A percentile compares a stretch with the other conserved stretches of the same genome.
These are phyloP conservation scores for Elongisporangium prolatum DNA, from an alignment of 352 stramenopile species.

Conservation along the genomic window DNA sequence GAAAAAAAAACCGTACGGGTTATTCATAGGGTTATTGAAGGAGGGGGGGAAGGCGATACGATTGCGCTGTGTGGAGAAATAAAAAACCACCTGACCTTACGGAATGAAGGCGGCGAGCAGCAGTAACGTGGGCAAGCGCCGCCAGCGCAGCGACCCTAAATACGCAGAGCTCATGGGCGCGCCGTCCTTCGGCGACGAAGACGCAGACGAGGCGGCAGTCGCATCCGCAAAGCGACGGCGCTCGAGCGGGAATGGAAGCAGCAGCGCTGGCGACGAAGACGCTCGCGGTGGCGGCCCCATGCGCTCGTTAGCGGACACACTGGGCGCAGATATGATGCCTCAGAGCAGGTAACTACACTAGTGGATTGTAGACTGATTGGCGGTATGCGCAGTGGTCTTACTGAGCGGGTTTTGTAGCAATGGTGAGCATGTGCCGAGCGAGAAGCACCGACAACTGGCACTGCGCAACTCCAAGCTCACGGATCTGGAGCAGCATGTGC, in stretches of 20 bases:
- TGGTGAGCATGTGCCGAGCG: neutral
- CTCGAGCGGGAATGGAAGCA: neutral
- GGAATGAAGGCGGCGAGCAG: neutral
- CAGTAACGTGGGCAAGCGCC: constrained; percentile 10
- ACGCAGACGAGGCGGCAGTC: constrained; percentile 22
- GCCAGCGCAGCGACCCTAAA: constrained; percentile 37
- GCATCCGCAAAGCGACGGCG: neutral
- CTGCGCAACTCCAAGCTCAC: constrained; percentile 65
- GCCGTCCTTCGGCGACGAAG: constrained; percentile 43
- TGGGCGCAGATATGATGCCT: neutral
- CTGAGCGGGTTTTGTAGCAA: neutral
- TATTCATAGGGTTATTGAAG: neutral
- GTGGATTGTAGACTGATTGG: neutral
- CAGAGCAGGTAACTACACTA: neutral
- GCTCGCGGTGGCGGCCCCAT: neutral
- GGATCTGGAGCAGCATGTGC: constrained; percentile 67
- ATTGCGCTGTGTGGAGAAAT: neutral
- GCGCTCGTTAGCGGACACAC: neutral
- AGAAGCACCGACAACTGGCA: constrained; percentile 1
- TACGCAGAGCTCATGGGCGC: constrained; percentile 61
- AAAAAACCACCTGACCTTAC: neutral
- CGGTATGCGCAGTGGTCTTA: neutral
- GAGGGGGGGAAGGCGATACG: neutral
- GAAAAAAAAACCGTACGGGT: no score
- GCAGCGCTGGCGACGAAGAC: constrained; percentile 7